These are phyloP conservation scores for Blastomyces emzantsi DNA, from an alignment of 2,329 filamentous ascomycete genomes.

Conservation along the genomic window DNA sequence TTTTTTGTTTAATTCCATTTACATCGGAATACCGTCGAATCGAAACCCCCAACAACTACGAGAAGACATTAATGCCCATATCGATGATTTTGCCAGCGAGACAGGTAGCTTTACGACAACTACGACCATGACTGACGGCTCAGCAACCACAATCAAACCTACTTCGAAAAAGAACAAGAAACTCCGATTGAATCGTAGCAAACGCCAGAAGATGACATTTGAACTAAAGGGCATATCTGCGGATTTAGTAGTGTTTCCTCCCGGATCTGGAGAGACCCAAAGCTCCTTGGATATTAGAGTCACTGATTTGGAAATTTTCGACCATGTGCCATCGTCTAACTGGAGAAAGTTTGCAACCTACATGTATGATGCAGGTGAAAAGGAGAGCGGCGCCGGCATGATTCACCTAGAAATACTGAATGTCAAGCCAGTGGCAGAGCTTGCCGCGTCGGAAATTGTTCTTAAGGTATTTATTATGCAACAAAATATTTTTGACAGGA, in stretches of 20 bases:
- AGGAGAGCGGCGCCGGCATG: constrained; percentile 82
- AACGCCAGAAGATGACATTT: constrained; percentile 89
- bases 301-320: constrained; percentile 78
- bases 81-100: constrained; percentile 79
- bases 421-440: constrained; percentile 72
- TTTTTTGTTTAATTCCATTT: constrained; percentile 97
- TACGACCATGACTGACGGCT: constrained; percentile 41
- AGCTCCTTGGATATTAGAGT: constrained; percentile 80
- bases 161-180: constrained; percentile 42
- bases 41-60: constrained; percentile 74
- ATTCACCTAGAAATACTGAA: constrained; percentile 80
- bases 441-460: constrained; percentile 84
- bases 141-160: constrained; percentile 29
- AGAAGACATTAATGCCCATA: constrained; percentile 74
- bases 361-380: constrained; percentile 74
- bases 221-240: constrained; percentile 77
- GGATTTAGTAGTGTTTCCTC: constrained; percentile 73
- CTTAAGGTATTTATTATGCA: constrained; percentile 48
- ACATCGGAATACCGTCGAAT: constrained; percentile 84
- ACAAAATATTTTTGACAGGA: not conserved
- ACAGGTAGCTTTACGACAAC: constrained; percentile 82
- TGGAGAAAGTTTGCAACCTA: constrained; percentile 99
- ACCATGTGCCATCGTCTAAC: constrained; percentile 88
- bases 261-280: constrained; percentile 68
- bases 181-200: constrained; percentile 73